phyloP scores from a whole-genome alignment of 257 asterid genomes.

The Solanum lycopersicoides region DNA sequence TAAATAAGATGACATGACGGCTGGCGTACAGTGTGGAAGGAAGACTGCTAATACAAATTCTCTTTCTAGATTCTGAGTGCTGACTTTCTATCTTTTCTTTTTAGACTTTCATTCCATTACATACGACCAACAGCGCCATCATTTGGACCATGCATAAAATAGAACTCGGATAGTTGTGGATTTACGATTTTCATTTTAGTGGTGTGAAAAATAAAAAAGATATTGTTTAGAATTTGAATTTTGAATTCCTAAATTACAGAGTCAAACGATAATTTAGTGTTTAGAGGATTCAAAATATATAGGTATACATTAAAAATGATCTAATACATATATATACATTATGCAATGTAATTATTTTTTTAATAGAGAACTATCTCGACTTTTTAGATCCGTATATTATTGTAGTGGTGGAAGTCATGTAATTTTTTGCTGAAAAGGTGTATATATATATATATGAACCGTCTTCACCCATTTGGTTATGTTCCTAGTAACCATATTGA shows the following conservation, averaged over 20 bases:
- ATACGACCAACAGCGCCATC: background rate
- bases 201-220: too few species aligned
- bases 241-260: background rate
- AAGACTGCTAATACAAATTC: background rate
- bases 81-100: background rate
- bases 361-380: background rate
- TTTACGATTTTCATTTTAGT: background rate
- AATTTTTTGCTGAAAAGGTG: background rate
- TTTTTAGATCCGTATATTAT: background rate
- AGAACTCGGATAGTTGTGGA: background rate
- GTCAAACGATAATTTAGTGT: background rate
- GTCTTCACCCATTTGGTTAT: background rate
- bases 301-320: too few species aligned
- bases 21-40: slow-evolving; percentile 1
- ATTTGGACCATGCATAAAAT: background rate
- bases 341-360: too few species aligned
- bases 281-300: background rate
- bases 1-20: background rate
- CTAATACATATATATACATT: background rate
- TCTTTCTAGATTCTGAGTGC: background rate
- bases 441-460: background rate
- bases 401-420: background rate
- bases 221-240: too few species aligned
- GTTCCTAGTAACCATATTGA: background rate
- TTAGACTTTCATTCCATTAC: background rate